A percentile compares a stretch with the other conserved stretches of the same genome.
phyloP scores from a whole-genome alignment of 2,329 filamentous ascomycete species.

The Daldinia eschscholtzii region DNA sequence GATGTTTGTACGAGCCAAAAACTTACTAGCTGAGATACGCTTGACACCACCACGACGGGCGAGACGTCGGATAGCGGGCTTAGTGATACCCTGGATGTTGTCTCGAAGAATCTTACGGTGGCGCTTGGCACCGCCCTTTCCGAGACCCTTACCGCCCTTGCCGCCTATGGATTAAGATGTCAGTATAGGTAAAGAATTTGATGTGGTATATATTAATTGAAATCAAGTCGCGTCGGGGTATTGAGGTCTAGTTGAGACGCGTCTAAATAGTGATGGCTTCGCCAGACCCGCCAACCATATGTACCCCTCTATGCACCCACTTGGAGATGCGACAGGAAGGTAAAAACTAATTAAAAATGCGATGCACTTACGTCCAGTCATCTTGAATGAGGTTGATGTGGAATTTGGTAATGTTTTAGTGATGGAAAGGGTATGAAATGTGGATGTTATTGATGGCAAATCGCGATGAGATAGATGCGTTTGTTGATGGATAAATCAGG shows the following conservation, averaged over 20 bases:
- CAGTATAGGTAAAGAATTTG: slow-evolving; percentile 53
- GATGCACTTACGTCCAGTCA: slow-evolving; percentile 78
- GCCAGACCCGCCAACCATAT: slow-evolving; percentile 45
- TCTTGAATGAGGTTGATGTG: slow-evolving; percentile 61
- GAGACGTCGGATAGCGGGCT: slow-evolving; percentile 98
- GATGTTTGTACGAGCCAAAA: not conserved
- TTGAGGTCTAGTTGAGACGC: slow-evolving; percentile 48
- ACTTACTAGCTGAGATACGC: slow-evolving; percentile 96
- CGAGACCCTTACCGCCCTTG: slow-evolving; percentile 56
- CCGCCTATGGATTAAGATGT: slow-evolving; percentile 71
- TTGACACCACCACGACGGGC: slow-evolving; percentile 99
- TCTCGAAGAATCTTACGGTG: slow-evolving; percentile 99
- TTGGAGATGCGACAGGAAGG: slow-evolving; percentile 38
- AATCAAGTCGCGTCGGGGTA: slow-evolving; percentile 27
- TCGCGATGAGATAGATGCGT: slow-evolving; percentile 44
- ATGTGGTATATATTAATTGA: slow-evolving; percentile 19
- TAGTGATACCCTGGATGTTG: slow-evolving; percentile 99
- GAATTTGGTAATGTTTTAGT: slow-evolving; percentile 46
- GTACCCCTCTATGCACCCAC: slow-evolving; percentile 7
- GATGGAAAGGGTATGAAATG: slow-evolving; percentile 50
- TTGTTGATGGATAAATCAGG: slow-evolving; percentile 50
- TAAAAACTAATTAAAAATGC: slow-evolving; percentile 33
- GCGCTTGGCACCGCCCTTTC: slow-evolving; percentile 91
- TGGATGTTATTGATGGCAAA: slow-evolving; percentile 49
- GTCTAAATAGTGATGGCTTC: slow-evolving; percentile 43